Evolutionary conservation across 768 basidiomycete species (phyloP), one percentile per base, ranked within the genome.

Genomic region (Hypsizygus marmoreus): DNA sequence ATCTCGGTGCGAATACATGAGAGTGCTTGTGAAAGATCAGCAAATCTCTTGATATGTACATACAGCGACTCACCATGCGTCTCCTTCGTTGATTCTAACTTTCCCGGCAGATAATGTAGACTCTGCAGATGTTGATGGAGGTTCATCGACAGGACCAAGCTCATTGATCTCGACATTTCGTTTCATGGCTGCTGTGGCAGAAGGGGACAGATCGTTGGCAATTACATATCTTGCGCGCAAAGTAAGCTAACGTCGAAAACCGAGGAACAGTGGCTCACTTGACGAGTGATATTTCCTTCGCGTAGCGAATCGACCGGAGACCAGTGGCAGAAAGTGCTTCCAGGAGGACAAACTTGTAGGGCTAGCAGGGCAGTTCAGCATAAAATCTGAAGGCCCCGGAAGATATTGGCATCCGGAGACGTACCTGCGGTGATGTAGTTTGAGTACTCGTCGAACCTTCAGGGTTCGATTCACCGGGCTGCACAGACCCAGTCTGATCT

Each of bases 261-360:
- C 29, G 23, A 30, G 7, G 16, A 40, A 53, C 29, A 14, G 19
- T 23, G 35, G 47, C 82, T 62, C 39, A 97, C 95, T 84, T 90
- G 46, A 92, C 79, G 32, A 87, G 77, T 1, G 95, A 93, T 7
- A 99, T 93, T 68, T 99, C 97, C 57, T 97, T 93, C 0, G 95
- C 95, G 64, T 98, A 99, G 26, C 97, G 89, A 43, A 99, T 97
- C 1, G 95, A 88, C 6, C 97, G 84, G 20, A 99, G 76, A 23
- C 97, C 97, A 0, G 95, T 98, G 0, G 97, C 97, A 13, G 95
- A 95, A 24, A 99, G 80, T 0, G 95, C 92, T 67, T 99, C 97
- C 8, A 99, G 74, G 13, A 97, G 76, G 13, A 85, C 82, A 55
- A 94, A 80, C 55, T 80, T 85, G 53, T 83, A 75, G 0, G 82